Evolutionary conservation across 2,329 filamentous ascomycete genomes (phyloP), one percentile per base, ranked within the genome.

Genomic region (Alternaria brassicicola): DNA sequence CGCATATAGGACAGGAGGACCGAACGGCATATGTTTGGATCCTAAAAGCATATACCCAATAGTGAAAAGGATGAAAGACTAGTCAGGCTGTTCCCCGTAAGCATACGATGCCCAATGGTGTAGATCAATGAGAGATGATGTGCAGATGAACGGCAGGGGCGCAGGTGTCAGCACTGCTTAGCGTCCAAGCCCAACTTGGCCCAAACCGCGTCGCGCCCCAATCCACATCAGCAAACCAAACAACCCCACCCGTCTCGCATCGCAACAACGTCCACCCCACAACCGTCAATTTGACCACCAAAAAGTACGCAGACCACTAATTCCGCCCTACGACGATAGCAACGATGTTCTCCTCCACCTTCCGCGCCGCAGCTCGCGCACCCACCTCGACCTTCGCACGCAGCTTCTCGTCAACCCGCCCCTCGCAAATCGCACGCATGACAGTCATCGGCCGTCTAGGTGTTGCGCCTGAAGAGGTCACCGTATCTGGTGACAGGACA

Each of bases 391-490:
- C 42, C 30, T 57, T 59, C 64, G 75, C 83, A 68, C 92, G 92
- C 79, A 80, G 88, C 73, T 97, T 97, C 86, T 92, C 88, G 81
- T 88, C 88, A 69, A 88, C 89, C 42, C 70, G 82, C 41, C 80
- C 81, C 66, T 84, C 86, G 62, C 80, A 84, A 63, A 73, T 95
- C 66, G 91, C 95, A 68, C 90, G 89, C 79, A 90, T 99, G 82
- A 90, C 88, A 72, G 83, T 99, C 78, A 85, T 97, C 68, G 95
- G 95, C 74, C 90, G 93, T 78, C 87, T 99, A 50, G 92, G 86
- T 61, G 86, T 88, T 69, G 85, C 87, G 52, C 94, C 95, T 57
- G 93, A 97, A 83, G 72, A 93, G 66, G 83, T 85, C 35, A 91
- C 90, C 46, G 85, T 86, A 70, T 88, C 82, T 51, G 92, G 92